Evolutionary conservation across 495 filamentous ascomycete species (phyloP).

Genomic region (Podospora conica): DNA sequence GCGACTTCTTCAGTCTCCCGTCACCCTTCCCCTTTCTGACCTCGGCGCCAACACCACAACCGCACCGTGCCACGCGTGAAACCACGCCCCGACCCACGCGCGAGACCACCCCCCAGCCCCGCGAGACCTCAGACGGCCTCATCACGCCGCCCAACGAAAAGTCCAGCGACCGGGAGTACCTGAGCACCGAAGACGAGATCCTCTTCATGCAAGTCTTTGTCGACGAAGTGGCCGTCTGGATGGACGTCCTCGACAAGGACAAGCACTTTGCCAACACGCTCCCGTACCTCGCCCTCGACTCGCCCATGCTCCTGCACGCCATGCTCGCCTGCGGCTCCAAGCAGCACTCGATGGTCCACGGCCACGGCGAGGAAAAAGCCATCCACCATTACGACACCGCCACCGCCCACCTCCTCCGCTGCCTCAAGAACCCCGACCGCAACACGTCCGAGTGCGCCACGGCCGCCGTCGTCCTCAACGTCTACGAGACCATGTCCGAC

Average conservation of each 20-base stretch:
- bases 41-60: background rate
- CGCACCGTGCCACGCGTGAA: conserved; percentile 8
- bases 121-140: conserved; percentile 29
- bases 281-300: conserved; percentile 71
- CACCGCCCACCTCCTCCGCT: conserved; percentile 63
- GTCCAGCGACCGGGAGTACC: conserved; percentile 42
- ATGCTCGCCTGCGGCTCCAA: conserved; percentile 84
- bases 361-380: conserved; percentile 69
- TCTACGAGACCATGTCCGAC: conserved; percentile 88
- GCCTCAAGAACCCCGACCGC: conserved; percentile 72
- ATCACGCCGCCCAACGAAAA: conserved; percentile 48
- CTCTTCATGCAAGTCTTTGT: conserved; percentile 86
- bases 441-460: conserved; percentile 85
- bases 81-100: conserved; percentile 8
- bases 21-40: conserved; percentile 26
- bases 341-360: conserved; percentile 67
- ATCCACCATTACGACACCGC: conserved; percentile 77
- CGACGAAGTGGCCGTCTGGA: conserved; percentile 86
- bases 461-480: conserved; percentile 79
- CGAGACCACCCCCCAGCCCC: conserved; percentile 11
- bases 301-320: conserved; percentile 89
- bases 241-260: conserved; percentile 82
- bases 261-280: conserved; percentile 86
- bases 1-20: conserved; percentile 26
- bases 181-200: conserved; percentile 69